These are phyloP conservation scores for Yarrowia hollandica DNA, from an alignment of 805 yeast species.

Conservation along the genomic window DNA sequence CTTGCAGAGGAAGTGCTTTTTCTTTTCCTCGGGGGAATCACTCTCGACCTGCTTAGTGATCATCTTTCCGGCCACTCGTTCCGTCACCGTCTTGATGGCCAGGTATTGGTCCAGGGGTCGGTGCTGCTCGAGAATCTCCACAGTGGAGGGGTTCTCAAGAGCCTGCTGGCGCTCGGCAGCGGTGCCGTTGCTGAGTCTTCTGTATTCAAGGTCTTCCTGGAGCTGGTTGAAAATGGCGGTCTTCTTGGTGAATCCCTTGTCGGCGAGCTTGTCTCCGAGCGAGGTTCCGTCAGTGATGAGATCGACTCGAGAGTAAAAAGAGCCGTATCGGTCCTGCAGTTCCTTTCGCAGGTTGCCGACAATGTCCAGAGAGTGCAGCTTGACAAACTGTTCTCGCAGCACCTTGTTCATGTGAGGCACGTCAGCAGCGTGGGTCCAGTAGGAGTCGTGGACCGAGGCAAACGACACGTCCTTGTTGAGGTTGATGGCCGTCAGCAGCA, in stretches of 20 bases:
- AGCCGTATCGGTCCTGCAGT: constrained; percentile 75
- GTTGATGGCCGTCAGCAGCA: constrained; percentile 81
- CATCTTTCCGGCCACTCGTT: neutral
- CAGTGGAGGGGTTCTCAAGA: neutral
- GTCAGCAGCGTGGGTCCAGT: constrained; percentile 95
- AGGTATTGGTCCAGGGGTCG: constrained; percentile 5
- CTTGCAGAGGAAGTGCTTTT: neutral
- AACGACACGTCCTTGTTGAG: constrained; percentile 55
- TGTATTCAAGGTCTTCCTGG: neutral
- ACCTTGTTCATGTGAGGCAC: constrained; percentile 67
- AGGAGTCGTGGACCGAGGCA: constrained; percentile 97
- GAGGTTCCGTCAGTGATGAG: neutral
- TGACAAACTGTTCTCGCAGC: constrained; percentile 76
- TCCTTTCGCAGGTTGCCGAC: constrained; percentile 71
- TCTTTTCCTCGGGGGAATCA: neutral
- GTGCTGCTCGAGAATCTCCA: neutral
- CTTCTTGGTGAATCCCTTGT: neutral
- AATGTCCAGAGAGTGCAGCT: constrained; percentile 71
- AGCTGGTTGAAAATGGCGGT: neutral
- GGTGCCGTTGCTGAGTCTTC: neutral
- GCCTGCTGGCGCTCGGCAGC: neutral
- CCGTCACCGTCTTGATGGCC: neutral
- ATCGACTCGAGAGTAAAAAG: constrained; percentile 44
- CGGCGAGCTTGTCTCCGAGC: neutral
- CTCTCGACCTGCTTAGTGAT: neutral